phyloP scores from a whole-genome alignment of 2,329 filamentous ascomycete genomes.

The Xylariaceae sp. region DNA sequence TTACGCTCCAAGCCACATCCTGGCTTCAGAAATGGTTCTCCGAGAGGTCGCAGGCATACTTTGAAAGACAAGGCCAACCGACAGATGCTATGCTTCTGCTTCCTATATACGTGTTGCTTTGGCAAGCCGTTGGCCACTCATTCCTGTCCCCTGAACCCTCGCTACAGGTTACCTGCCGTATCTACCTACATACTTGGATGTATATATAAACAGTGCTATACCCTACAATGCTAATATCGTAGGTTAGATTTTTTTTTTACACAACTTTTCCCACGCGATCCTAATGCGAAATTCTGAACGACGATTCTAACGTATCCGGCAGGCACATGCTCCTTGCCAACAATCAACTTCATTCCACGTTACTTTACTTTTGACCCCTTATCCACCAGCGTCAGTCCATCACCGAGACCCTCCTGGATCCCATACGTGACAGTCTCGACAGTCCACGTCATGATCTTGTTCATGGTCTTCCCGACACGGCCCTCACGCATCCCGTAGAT shows the following conservation, averaged over 20 bases:
- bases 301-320: background rate
- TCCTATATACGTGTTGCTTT: background rate
- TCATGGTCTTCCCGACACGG: slow-evolving; percentile 53
- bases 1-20: background rate
- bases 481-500: slow-evolving; percentile 60
- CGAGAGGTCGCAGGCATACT: background rate
- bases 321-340: background rate
- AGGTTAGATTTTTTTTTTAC: background rate
- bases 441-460: slow-evolving; percentile 54
- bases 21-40: background rate
- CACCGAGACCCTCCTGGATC: slow-evolving; percentile 57
- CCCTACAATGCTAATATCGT: background rate
- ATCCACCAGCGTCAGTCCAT: slow-evolving; percentile 27
- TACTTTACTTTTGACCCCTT: slow-evolving; percentile 13
- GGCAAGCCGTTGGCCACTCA: background rate
- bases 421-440: slow-evolving; percentile 60
- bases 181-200: background rate
- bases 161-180: background rate
- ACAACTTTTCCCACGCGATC: background rate
- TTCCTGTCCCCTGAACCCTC: background rate
- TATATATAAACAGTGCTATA: background rate
- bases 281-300: background rate
- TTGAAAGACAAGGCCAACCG: background rate
- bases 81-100: background rate
- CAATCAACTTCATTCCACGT: background rate